Percentiles rank a stretch among this genome's conserved stretches.
Conservation (phyloP, 176 grass and related monocot genomes). For the Chrysopogon serrulatus region DNA sequence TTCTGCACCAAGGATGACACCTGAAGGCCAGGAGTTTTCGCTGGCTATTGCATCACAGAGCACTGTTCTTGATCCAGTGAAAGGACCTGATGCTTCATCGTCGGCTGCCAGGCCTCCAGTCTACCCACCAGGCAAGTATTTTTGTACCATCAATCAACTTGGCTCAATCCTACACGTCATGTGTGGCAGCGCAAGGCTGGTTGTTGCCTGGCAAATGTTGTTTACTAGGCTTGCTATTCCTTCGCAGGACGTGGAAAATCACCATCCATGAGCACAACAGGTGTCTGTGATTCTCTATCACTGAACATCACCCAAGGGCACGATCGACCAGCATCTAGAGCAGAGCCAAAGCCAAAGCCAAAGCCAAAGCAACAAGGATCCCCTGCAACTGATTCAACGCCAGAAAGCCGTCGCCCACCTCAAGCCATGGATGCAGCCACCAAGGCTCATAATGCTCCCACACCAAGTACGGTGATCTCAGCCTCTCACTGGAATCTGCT, state of each 20-base stretch:
- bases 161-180: not conserved
- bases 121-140: not conserved
- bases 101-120: not conserved
- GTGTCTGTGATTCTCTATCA: not conserved
- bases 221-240: not conserved
- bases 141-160: not conserved
- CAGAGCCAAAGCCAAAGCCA: not conserved
- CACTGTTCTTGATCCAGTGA: not conserved
- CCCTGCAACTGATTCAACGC: not conserved
- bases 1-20: too few relatives aligned
- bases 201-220: too few relatives aligned
- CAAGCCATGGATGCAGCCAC: not conserved
- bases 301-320: not conserved
- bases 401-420: not conserved
- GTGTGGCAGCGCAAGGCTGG: not conserved
- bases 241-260: slow-evolving; percentile 8
- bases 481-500: not conserved
- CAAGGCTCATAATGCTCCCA: slow-evolving; percentile 1
- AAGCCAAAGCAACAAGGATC: too few relatives aligned
- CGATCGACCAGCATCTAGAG: slow-evolving; percentile 9
- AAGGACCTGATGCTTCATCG: not conserved
- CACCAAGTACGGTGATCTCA: not conserved
- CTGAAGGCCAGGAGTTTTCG: slow-evolving; percentile 11
- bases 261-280: not conserved
- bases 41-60: slow-evolving; percentile 17